Evolutionary conservation across 1,284 basidiomycete genomes (phyloP).

Genomic region (Calocybe gambosa): DNA sequence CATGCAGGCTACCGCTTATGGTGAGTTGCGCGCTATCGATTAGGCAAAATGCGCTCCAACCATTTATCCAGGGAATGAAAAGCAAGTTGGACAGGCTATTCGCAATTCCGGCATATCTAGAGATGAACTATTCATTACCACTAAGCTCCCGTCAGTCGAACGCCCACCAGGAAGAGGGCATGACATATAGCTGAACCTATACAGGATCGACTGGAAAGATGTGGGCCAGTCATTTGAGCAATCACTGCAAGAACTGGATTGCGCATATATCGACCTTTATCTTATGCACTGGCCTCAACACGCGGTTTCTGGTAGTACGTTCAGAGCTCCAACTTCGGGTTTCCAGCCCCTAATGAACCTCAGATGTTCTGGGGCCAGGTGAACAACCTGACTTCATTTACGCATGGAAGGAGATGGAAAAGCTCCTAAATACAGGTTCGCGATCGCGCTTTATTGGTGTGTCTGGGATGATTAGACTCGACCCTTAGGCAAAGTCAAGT

Average conservation of each 20-base stretch:
- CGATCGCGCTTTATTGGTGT: neutral
- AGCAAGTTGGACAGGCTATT: conserved; percentile 44
- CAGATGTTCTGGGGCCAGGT: conserved; percentile 28
- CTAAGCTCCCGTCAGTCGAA: conserved; percentile 31
- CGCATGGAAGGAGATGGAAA: conserved; percentile 54
- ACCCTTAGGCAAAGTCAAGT: conserved; percentile 19
- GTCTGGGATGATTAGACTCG: neutral
- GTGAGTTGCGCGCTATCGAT: conserved; percentile 10
- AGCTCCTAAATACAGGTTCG: conserved; percentile 33
- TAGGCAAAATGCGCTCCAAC: neutral
- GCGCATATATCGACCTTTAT: conserved; percentile 68
- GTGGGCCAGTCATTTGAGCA: conserved; percentile 46
- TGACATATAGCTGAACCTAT: neutral
- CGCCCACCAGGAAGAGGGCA: neutral
- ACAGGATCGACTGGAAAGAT: conserved; percentile 26
- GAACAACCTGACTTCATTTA: conserved; percentile 45
- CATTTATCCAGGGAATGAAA: conserved; percentile 34
- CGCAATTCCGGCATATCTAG: conserved; percentile 39
- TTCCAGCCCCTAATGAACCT: neutral
- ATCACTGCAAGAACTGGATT: conserved; percentile 49
- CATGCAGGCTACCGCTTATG: conserved; percentile 26
- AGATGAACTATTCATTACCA: conserved; percentile 46
- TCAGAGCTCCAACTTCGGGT: neutral
- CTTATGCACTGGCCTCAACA: conserved; percentile 58
- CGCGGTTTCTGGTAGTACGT: conserved; percentile 1